These are phyloP conservation scores for Talaromyces nanjingensis DNA, from an alignment of 495 filamentous ascomycete species.

Conservation along the genomic window DNA sequence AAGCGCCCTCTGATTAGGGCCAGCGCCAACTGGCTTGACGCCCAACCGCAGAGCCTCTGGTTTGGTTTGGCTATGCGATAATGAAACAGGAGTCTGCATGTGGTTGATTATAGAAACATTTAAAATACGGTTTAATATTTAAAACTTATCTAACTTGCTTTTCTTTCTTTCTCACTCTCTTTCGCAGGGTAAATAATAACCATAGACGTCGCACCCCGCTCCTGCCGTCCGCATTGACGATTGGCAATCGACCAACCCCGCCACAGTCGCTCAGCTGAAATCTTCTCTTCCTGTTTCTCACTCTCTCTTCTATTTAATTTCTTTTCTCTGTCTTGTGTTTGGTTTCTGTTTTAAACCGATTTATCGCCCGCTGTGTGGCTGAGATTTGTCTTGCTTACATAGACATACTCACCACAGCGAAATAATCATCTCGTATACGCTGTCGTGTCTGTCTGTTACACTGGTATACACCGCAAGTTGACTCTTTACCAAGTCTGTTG, in stretches of 20 bases:
- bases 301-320: conserved; percentile 11
- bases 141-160: not conserved
- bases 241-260: not conserved
- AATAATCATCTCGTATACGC: not conserved
- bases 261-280: conserved; percentile 14
- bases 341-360: not conserved
- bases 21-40: not conserved
- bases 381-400: not conserved
- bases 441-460: not conserved
- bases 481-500: not conserved
- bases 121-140: not conserved
- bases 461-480: no score
- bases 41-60: conserved; percentile 8
- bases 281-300: not conserved
- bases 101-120: not conserved
- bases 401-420: not conserved
- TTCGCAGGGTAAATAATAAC: not conserved
- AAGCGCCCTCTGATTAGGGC: not conserved
- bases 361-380: not conserved
- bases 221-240: conserved; percentile 4
- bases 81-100: not conserved
- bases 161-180: not conserved
- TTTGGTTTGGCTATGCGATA: not conserved
- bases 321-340: not conserved
- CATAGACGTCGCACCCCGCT: conserved; percentile 2